These are phyloP conservation scores for Myxozyma vanderwaltii DNA, from an alignment of 805 yeast genomes.

Conservation along the genomic window DNA sequence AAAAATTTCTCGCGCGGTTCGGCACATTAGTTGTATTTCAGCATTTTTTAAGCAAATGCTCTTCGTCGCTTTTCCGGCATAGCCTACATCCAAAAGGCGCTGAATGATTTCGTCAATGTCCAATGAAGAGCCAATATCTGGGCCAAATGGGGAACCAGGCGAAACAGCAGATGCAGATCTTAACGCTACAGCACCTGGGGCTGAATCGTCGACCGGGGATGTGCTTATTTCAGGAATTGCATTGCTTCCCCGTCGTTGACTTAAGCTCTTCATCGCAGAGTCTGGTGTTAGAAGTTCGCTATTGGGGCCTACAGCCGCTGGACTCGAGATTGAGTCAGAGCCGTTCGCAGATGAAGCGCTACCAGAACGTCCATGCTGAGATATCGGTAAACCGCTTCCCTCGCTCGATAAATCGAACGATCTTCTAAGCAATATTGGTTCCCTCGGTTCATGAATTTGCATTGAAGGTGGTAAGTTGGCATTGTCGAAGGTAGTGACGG, in stretches of 20 bases:
- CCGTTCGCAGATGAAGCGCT: background rate
- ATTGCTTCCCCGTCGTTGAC: slow-evolving; percentile 8
- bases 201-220: background rate
- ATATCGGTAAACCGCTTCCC: background rate
- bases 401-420: slow-evolving; percentile 19
- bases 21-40: slow-evolving; percentile 87
- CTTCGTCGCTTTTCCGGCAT: slow-evolving; percentile 90
- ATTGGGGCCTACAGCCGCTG: background rate
- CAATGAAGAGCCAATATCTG: slow-evolving; percentile 33
- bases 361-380: background rate
- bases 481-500: slow-evolving; percentile 13
- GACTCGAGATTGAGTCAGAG: background rate
- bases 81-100: slow-evolving; percentile 90
- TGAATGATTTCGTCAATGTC: slow-evolving; percentile 90
- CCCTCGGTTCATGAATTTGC: slow-evolving; percentile 69
- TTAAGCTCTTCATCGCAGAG: background rate
- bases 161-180: slow-evolving; percentile 7
- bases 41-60: slow-evolving; percentile 82
- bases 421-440: slow-evolving; percentile 63
- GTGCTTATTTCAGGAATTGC: slow-evolving; percentile 10
- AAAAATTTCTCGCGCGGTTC: slow-evolving; percentile 84
- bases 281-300: slow-evolving; percentile 5
- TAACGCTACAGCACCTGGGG: background rate
- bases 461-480: slow-evolving; percentile 61
- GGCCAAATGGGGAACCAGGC: background rate